A percentile compares a stretch with the other conserved stretches of the same genome.
Evolutionary conservation across 257 asterid genomes (phyloP).

Genomic region (Asclepias syriaca): DNA sequence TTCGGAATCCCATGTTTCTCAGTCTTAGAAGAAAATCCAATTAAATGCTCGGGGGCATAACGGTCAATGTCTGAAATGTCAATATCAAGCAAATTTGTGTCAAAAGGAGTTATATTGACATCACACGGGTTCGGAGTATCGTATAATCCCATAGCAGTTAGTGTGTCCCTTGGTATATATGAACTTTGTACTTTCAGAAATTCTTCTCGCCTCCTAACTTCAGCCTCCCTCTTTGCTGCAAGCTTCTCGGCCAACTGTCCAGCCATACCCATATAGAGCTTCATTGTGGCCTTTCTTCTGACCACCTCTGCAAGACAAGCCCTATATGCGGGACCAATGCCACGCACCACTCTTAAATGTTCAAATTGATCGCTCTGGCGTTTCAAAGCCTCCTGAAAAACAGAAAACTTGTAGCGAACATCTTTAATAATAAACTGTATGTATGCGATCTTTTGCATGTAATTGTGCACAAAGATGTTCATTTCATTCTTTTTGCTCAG

Average conservation of each 20-base stretch:
- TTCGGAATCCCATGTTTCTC: slow-evolving; percentile 52
- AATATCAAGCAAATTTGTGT: slow-evolving; percentile 65
- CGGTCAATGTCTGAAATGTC: slow-evolving; percentile 77
- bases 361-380: slow-evolving; percentile 87
- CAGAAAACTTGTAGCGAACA: slow-evolving; percentile 73
- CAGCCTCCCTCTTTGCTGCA: slow-evolving; percentile 81
- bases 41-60: slow-evolving; percentile 80
- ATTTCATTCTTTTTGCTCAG: slow-evolving; percentile 79
- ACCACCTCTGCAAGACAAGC: slow-evolving; percentile 97
- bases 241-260: slow-evolving; percentile 94
- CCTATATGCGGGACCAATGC: slow-evolving; percentile 86
- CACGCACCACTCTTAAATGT: slow-evolving; percentile 78
- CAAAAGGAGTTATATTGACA: slow-evolving; percentile 81
- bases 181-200: slow-evolving; percentile 62
- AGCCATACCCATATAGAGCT: slow-evolving; percentile 97
- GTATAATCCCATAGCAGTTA: slow-evolving; percentile 82
- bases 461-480: slow-evolving; percentile 74
- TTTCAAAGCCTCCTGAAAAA: slow-evolving; percentile 91
- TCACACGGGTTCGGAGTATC: slow-evolving; percentile 85
- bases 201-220: slow-evolving; percentile 81
- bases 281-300: slow-evolving; percentile 86
- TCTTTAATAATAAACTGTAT: slow-evolving; percentile 81
- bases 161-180: slow-evolving; percentile 79
- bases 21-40: slow-evolving; percentile 49
- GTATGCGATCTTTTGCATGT: slow-evolving; percentile 89